Conservation (phyloP, 78 protist species). For the Dictyostelium firmibasis region DNA sequence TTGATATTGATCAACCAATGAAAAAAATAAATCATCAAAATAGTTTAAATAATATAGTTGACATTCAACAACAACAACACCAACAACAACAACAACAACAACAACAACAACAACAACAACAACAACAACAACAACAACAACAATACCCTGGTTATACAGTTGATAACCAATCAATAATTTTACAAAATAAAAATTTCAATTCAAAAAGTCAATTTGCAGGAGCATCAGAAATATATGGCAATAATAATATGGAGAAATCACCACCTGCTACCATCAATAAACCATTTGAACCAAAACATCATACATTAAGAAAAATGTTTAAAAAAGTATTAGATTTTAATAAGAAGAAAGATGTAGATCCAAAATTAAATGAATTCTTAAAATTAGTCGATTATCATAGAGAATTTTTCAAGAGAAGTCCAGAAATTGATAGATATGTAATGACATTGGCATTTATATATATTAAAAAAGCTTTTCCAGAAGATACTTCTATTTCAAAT, state of each 20-base stretch:
- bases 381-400: constrained; percentile 29
- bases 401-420: constrained; percentile 56
- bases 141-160: neutral
- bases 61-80: neutral
- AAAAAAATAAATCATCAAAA: neutral
- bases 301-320: neutral
- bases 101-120: neutral
- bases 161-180: neutral
- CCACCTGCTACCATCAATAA: neutral
- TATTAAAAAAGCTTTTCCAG: constrained; percentile 54
- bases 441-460: constrained; percentile 23
- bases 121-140: neutral
- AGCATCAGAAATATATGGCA: constrained; percentile 24
- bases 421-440: constrained; percentile 56
- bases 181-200: constrained; percentile 8
- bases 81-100: neutral
- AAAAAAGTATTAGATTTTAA: neutral
- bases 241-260: constrained; percentile 11
- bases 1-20: neutral
- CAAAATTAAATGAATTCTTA: constrained; percentile 17
- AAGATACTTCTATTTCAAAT: constrained; percentile 5
- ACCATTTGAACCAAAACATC: neutral
- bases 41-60: neutral
- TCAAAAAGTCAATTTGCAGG: constrained; percentile 12
- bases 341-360: constrained; percentile 58